Conservation (phyloP, 2,329 filamentous ascomycete genomes). For the Lecanicillium sp. region DNA sequence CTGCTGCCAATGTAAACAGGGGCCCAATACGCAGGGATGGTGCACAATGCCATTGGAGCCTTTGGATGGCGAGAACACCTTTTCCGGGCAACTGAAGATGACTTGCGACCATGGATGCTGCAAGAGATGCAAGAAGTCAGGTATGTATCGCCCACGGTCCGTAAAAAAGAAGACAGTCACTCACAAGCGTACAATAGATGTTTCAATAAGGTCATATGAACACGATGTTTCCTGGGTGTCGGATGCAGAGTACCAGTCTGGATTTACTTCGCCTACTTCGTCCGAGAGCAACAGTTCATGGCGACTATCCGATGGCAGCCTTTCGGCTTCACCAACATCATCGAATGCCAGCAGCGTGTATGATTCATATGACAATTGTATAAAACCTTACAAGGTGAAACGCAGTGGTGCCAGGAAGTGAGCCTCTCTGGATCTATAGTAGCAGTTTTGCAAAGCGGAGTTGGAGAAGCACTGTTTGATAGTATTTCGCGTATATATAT, state of each 20-base stretch:
- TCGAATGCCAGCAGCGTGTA: constrained; percentile 1
- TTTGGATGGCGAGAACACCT: background rate
- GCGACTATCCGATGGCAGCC: too few species aligned
- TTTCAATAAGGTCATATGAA: background rate
- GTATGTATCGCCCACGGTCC: background rate
- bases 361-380: background rate
- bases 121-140: background rate
- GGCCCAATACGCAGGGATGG: constrained; percentile 46
- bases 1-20: constrained; percentile 45
- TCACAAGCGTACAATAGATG: background rate
- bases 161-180: background rate
- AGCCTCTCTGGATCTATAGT: too few species aligned
- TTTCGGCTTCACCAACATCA: constrained; percentile 3
- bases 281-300: too few species aligned
- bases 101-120: constrained; percentile 8
- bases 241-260: background rate
- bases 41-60: constrained; percentile 31
- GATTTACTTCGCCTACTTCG: constrained; percentile 3
- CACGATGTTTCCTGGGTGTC: background rate
- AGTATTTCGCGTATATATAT: too few species aligned
- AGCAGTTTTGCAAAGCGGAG: too few species aligned
- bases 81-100: background rate
- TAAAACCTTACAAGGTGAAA: too few species aligned
- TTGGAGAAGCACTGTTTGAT: too few species aligned
- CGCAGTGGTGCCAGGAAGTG: too few species aligned